Percentiles rank a stretch among this genome's conserved stretches.
Conservation (phyloP, 495 filamentous ascomycete genomes). For the Penicillium pancosmium region DNA sequence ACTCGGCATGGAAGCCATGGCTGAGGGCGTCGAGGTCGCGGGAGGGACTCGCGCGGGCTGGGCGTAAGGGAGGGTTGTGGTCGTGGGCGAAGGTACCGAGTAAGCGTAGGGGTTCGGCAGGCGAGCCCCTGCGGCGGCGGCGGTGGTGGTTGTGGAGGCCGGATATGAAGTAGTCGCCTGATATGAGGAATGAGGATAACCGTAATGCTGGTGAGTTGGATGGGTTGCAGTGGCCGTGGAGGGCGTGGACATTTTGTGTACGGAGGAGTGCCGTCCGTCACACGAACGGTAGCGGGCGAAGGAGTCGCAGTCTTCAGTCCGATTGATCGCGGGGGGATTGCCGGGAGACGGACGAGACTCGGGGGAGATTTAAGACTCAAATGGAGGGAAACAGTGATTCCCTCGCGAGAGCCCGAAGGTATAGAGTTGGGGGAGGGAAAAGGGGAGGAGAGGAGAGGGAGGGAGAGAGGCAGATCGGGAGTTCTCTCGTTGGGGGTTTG, state of each 20-base stretch:
- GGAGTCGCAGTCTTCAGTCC: constrained; percentile 1
- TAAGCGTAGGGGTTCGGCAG: constrained; percentile 53
- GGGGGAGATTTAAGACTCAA: neutral
- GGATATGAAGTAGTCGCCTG: constrained; percentile 55
- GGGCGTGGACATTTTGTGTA: constrained; percentile 76
- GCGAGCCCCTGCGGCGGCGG: constrained; percentile 55
- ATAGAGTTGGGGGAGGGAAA: neutral
- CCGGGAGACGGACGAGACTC: neutral
- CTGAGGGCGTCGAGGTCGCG: constrained; percentile 38
- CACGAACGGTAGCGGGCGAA: constrained; percentile 57
- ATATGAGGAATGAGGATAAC: constrained; percentile 70
- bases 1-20: constrained; percentile 34
- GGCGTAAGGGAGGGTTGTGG: constrained; percentile 42
- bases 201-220: constrained; percentile 71
- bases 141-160: constrained; percentile 47
- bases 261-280: constrained; percentile 34
- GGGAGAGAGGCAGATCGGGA: constrained; percentile 2
- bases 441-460: neutral
- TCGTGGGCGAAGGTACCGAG: constrained; percentile 46
- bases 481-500: constrained; percentile 20
- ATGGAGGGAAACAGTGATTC: neutral
- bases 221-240: constrained; percentile 79
- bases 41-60: constrained; percentile 40
- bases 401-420: neutral
- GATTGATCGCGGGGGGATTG: neutral